Evolutionary conservation across 495 filamentous ascomycete species (phyloP), one percentile per base, ranked within the genome.

Genomic region (Aspergillus carlsbadensis): DNA sequence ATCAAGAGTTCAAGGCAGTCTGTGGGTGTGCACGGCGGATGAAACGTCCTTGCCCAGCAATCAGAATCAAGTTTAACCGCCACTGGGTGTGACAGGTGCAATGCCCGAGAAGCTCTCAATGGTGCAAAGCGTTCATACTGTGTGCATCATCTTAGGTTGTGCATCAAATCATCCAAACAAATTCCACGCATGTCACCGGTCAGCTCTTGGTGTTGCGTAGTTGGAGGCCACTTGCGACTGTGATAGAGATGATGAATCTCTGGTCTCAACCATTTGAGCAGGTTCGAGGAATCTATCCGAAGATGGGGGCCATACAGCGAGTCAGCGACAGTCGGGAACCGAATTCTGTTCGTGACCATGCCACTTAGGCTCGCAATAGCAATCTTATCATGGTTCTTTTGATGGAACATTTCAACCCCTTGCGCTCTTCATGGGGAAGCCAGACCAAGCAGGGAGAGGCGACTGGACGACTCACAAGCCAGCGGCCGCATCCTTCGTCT

Each of bases 1-100:
- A 35, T 21, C 31, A 22, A 11, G n/a, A 18, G 34, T 13, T 37
- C 10, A 18, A 22, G 18, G 37, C 33, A 36, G 33, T 5, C 7
- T 49, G 13, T 33, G 26, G 21, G 29, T 10, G 15, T 49, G 45
- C 31, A 49, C 21, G 34, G 15, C 15, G 31, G 45, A 26, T 39
- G 34, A 39, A 47, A 36, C 42, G 22, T 44, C 18, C 33, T 39
- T 21, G 43, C 4, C 41, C 14, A 20, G 29, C 18, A 33, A 55
- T 45, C 31, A 55, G 21, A 46, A 56, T 56, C 54, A 33, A 50
- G 43, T 45, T 50, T 43, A 57, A 49, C 45, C 45, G 31, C 54
- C 36, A 57, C 45, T 6, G 0, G 13, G 45, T 57, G 46, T 57
- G 37, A 50, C 45, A 50, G 35, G 26, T 33, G 45, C 6, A 21